phyloP scores from a whole-genome alignment of 1,284 basidiomycete genomes.

The Ganoderma resinaceum region DNA sequence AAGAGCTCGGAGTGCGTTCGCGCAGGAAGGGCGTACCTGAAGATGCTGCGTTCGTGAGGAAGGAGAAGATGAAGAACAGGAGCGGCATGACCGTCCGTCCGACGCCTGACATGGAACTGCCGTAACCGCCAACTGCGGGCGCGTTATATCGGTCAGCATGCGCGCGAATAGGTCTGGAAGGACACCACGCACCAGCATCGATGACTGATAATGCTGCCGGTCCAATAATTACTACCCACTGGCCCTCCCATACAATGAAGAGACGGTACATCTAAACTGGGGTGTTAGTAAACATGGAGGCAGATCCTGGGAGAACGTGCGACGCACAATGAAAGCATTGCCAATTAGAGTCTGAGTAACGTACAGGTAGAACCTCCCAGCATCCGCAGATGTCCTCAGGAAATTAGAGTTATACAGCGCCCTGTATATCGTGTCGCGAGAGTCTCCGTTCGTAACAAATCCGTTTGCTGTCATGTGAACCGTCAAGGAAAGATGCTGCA shows the following conservation, averaged over 20 bases:
- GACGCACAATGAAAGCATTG: constrained; percentile 24
- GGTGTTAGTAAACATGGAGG: not conserved
- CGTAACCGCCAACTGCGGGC: not conserved
- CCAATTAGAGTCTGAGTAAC: constrained; percentile 24
- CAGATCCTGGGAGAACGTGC: not conserved
- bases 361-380: constrained; percentile 21
- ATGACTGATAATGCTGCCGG: not conserved
- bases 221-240: not conserved
- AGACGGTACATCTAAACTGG: constrained; percentile 5
- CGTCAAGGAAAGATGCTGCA: constrained; percentile 4
- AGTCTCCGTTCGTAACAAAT: constrained; percentile 13
- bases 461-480: constrained; percentile 16
- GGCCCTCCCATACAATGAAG: constrained; percentile 7
- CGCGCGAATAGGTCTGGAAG: not conserved
- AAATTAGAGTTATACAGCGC: constrained; percentile 9
- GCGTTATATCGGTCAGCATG: not conserved
- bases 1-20: not conserved
- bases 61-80: constrained; percentile 5
- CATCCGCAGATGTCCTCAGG: constrained; percentile 8
- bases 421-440: constrained; percentile 9
- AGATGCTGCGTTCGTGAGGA: not conserved
- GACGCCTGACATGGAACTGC: not conserved
- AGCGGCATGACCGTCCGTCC: not conserved
- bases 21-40: not conserved
- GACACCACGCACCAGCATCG: not conserved